A percentile compares a stretch with the other conserved stretches of the same genome.
phyloP scores from a whole-genome alignment of 1,284 basidiomycete species.

The Marasmius oreades region DNA sequence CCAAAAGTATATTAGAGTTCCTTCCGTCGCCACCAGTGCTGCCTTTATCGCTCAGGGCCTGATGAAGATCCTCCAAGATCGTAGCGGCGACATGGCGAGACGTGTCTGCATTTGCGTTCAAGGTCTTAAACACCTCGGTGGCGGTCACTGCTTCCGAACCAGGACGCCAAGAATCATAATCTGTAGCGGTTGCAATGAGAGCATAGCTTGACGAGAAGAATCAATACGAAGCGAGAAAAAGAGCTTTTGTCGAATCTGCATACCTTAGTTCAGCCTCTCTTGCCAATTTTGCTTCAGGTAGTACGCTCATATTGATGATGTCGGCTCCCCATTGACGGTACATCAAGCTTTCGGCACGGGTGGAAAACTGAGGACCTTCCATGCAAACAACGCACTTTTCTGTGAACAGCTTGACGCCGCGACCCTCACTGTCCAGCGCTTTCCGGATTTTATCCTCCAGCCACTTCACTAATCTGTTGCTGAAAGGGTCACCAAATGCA shows the following conservation, averaged over 20 bases:
- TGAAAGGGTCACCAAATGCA: conserved; percentile 92
- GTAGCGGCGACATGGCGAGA: conserved; percentile 73
- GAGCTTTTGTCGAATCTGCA: conserved; percentile 19
- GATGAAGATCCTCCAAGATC: conserved; percentile 77
- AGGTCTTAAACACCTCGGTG: conserved; percentile 85
- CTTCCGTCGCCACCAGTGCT: conserved; percentile 16
- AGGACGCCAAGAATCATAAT: conserved; percentile 89
- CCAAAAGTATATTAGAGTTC: conserved; percentile 43
- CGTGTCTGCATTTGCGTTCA: conserved; percentile 82
- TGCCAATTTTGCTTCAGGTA: conserved; percentile 95
- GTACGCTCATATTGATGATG: conserved; percentile 93
- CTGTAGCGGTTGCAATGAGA: conserved; percentile 86
- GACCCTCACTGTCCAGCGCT: conserved; percentile 57
- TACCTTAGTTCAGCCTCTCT: conserved; percentile 92
- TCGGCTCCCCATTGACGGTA: conserved; percentile 93
- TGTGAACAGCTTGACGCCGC: conserved; percentile 65
- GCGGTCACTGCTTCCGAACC: conserved; percentile 82
- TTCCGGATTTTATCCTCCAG: conserved; percentile 64
- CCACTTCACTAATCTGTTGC: conserved; percentile 62
- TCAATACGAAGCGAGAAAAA: neutral
- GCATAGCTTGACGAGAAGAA: conserved; percentile 60
- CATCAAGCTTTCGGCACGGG: conserved; percentile 93
- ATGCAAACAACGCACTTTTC: conserved; percentile 92
- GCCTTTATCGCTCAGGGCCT: conserved; percentile 28
- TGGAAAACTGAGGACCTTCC: conserved; percentile 96